phyloP scores from a whole-genome alignment of 192 early-diverging fungal genomes.

The Coemansia sp. region DNA sequence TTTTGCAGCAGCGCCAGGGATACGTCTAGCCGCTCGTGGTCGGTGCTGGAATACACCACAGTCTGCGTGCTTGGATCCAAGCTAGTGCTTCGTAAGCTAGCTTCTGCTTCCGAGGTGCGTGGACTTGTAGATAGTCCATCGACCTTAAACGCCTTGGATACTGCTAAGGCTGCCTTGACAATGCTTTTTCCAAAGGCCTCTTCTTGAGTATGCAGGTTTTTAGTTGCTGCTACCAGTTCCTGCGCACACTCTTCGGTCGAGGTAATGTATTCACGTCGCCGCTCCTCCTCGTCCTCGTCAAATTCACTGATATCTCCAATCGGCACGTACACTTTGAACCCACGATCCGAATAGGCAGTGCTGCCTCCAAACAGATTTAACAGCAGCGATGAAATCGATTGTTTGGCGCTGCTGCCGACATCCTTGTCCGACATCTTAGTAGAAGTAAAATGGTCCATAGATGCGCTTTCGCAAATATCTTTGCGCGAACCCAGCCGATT shows the following conservation, averaged over 20 bases:
- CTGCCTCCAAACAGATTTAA: slow-evolving; percentile 36
- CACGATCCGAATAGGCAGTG: slow-evolving; percentile 11
- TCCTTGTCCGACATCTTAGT: slow-evolving; percentile 27
- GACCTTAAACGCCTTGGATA: slow-evolving; percentile 26
- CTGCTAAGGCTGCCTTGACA: slow-evolving; percentile 29
- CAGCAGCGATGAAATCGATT: slow-evolving; percentile 39
- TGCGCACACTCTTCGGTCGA: slow-evolving; percentile 28
- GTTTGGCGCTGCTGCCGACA: slow-evolving; percentile 20
- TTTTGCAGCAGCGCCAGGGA: slow-evolving; percentile 38
- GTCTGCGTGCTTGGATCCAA: background rate
- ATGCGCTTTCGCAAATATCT: slow-evolving; percentile 31
- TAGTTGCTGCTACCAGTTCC: slow-evolving; percentile 26
- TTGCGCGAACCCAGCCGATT: slow-evolving; percentile 45
- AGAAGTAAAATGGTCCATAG: slow-evolving; percentile 43
- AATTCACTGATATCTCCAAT: slow-evolving; percentile 47
- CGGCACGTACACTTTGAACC: slow-evolving; percentile 36
- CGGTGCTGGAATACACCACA: background rate
- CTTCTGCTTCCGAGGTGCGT: background rate
- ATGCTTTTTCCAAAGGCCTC: slow-evolving; percentile 33
- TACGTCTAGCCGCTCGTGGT: slow-evolving; percentile 33
- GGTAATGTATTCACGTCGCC: slow-evolving; percentile 40
- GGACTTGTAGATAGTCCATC: slow-evolving; percentile 5
- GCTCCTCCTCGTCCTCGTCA: slow-evolving; percentile 51
- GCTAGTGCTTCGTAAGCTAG: background rate
- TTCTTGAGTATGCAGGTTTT: slow-evolving; percentile 34